These are phyloP conservation scores for Wickerhamiella parazyma DNA, from an alignment of 805 yeast species.

Conservation along the genomic window DNA sequence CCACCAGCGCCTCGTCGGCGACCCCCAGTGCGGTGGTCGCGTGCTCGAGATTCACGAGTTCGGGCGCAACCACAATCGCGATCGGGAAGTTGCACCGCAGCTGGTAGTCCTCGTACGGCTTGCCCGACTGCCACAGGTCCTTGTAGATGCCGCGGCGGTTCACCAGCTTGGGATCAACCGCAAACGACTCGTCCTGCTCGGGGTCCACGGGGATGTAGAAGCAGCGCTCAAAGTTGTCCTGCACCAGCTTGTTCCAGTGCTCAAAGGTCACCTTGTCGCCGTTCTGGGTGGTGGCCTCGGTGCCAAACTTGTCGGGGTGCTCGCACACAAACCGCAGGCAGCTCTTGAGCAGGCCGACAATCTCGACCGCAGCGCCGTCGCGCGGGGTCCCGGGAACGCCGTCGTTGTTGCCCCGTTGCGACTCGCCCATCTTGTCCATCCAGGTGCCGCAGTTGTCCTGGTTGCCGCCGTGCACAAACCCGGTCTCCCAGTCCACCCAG, in stretches of 20 bases:
- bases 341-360: conserved; percentile 78
- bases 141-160: conserved; percentile 91
- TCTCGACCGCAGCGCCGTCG: conserved; percentile 92
- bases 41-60: conserved; percentile 49
- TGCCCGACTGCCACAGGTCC: conserved; percentile 68
- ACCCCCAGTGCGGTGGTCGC: conserved; percentile 52
- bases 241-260: conserved; percentile 62
- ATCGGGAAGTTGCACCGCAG: conserved; percentile 83
- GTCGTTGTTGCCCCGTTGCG: conserved; percentile 61
- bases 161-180: conserved; percentile 48
- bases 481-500: conserved; percentile 76
- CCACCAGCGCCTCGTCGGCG: conserved; percentile 66
- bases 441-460: conserved; percentile 94
- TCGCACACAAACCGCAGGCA: conserved; percentile 64
- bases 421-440: conserved; percentile 99
- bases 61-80: conserved; percentile 93
- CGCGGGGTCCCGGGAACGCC: conserved; percentile 98
- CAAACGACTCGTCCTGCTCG: conserved; percentile 44
- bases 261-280: conserved; percentile 43
- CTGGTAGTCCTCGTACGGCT: conserved; percentile 88
- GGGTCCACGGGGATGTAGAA: conserved; percentile 63
- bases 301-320: conserved; percentile 29
- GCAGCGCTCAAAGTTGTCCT: conserved; percentile 61
- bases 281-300: conserved; percentile 40
- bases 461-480: conserved; percentile 81